Evolutionary conservation across 1,284 basidiomycete species (phyloP).

Genomic region (Psilocybe mexicana): DNA sequence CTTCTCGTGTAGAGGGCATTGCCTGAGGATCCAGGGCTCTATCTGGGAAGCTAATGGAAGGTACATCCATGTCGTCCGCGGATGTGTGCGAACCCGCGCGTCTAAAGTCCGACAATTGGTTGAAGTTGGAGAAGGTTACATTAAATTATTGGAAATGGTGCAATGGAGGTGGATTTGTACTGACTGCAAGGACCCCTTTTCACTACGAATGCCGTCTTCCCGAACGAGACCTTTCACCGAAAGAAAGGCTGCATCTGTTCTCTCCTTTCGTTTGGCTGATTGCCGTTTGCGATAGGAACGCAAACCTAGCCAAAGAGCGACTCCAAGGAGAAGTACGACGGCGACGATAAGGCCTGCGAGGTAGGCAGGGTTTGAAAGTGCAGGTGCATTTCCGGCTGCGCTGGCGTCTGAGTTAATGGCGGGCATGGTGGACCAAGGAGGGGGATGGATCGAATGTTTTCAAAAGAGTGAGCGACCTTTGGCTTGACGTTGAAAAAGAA

Average conservation of each 20-base stretch:
- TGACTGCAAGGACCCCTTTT: constrained; percentile 18
- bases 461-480: constrained; percentile 8
- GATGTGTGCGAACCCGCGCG: constrained; percentile 12
- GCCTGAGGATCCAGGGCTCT: background rate
- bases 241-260: constrained; percentile 44
- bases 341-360: constrained; percentile 48
- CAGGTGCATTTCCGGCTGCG: constrained; percentile 5
- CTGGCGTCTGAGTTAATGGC: constrained; percentile 18
- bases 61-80: constrained; percentile 20
- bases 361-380: constrained; percentile 34
- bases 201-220: constrained; percentile 25
- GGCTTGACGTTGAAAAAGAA: constrained; percentile 16
- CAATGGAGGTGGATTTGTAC: constrained; percentile 24
- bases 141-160: background rate
- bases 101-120: constrained; percentile 9
- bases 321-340: constrained; percentile 46
- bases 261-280: constrained; percentile 36
- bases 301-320: constrained; percentile 34
- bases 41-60: constrained; percentile 22
- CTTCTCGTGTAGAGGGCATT: constrained; percentile 33
- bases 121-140: background rate
- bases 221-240: constrained; percentile 47
- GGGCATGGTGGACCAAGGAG: constrained; percentile 22
- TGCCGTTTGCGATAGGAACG: constrained; percentile 44
- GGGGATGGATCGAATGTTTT: constrained; percentile 1